Conservation (phyloP, 345 rosid genomes). For the Heritiera littoralis region DNA sequence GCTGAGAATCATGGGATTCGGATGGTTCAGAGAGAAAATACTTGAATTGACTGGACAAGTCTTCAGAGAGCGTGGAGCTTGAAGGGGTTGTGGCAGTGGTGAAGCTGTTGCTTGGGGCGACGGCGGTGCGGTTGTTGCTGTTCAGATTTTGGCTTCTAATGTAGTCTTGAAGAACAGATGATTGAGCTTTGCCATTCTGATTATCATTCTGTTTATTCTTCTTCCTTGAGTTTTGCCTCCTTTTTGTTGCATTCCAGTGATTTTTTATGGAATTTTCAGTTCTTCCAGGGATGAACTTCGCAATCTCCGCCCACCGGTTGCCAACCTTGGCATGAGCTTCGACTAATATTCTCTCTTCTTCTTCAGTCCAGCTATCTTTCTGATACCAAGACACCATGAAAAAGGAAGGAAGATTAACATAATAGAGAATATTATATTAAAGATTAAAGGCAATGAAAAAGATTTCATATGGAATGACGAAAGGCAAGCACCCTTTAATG, state of each 20-base stretch:
- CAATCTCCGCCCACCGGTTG: slow-evolving; percentile 96
- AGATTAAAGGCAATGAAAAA: too few relatives aligned
- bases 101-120: slow-evolving; percentile 19
- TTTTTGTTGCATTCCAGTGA: slow-evolving; percentile 93
- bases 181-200: slow-evolving; percentile 35
- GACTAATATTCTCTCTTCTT: slow-evolving; percentile 75
- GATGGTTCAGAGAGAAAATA: slow-evolving; percentile 37
- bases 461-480: background rate
- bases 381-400: slow-evolving; percentile 21
- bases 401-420: background rate
- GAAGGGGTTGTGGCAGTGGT: slow-evolving; percentile 30
- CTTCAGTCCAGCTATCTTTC: slow-evolving; percentile 95
- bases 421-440: background rate
- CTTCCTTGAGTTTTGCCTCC: slow-evolving; percentile 75
- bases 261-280: slow-evolving; percentile 91
- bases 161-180: slow-evolving; percentile 82
- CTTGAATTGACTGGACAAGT: slow-evolving; percentile 31
- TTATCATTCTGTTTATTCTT: slow-evolving; percentile 48
- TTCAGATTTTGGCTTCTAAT: slow-evolving; percentile 52
- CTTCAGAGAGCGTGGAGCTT: slow-evolving; percentile 36
- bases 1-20: slow-evolving; percentile 29
- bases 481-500: slow-evolving; percentile 12
- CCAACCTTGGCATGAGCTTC: slow-evolving; percentile 77
- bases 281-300: slow-evolving; percentile 77
- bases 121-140: slow-evolving; percentile 7